These are phyloP conservation scores for Stemphylium beticola DNA, from an alignment of 2,329 filamentous ascomycete species.

Conservation along the genomic window DNA sequence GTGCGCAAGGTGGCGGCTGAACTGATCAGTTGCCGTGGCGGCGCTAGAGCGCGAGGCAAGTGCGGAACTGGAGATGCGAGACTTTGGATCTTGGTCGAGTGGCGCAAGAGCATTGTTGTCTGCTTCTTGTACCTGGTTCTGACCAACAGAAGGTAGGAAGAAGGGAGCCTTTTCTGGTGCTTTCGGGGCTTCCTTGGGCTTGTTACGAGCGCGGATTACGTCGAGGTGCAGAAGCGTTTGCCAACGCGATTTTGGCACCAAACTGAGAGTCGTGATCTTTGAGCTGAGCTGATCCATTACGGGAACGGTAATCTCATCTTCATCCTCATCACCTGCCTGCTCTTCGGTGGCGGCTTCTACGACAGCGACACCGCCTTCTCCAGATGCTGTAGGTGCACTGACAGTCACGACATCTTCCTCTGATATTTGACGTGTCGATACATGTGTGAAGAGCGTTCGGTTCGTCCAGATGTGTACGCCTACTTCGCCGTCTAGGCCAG, in stretches of 20 bases:
- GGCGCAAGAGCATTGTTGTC: conserved; percentile 22
- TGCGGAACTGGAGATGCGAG: conserved; percentile 43
- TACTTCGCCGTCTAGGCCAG: conserved; percentile 78
- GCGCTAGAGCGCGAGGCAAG: conserved; percentile 39
- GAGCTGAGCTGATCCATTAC: conserved; percentile 77
- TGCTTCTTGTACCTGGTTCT: conserved; percentile 24
- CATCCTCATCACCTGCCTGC: conserved; percentile 52
- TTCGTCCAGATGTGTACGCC: conserved; percentile 98
- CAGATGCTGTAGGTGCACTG: conserved; percentile 75
- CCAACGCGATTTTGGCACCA: conserved; percentile 91
- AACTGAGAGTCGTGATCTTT: conserved; percentile 84
- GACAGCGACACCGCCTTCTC: conserved; percentile 77
- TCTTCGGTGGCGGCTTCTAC: conserved; percentile 76
- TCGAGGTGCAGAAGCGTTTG: conserved; percentile 93
- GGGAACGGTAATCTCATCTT: conserved; percentile 54
- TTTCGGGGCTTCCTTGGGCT: conserved; percentile 90
- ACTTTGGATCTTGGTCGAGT: conserved; percentile 28
- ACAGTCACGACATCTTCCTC: conserved; percentile 74
- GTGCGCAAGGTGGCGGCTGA: conserved; percentile 57
- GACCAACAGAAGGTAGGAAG: conserved; percentile 77
- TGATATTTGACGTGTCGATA: conserved; percentile 83
- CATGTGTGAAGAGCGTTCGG: conserved; percentile 85
- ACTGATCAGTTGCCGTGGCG: conserved; percentile 45
- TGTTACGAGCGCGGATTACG: conserved; percentile 88
- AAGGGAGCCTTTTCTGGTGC: conserved; percentile 93